These are phyloP conservation scores for Chaetomium cochliodes DNA, from an alignment of 495 filamentous ascomycete species.

Conservation along the genomic window DNA sequence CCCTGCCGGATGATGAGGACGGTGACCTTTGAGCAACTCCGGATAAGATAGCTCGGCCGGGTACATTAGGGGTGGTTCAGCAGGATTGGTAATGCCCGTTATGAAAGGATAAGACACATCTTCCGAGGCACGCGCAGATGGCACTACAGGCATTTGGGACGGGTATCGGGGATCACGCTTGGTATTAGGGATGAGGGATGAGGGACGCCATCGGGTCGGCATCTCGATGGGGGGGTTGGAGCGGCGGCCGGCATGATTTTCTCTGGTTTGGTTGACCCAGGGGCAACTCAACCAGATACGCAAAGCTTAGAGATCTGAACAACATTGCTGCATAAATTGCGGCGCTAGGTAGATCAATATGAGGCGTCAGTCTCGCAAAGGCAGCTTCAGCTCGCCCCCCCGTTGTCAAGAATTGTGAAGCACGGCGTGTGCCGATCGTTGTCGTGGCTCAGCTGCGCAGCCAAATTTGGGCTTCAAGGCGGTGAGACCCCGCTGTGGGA, in stretches of 20 bases:
- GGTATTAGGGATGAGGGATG: slow-evolving; percentile 7
- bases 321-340: slow-evolving; percentile 28
- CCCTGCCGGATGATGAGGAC: slow-evolving; percentile 95
- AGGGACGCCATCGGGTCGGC: slow-evolving; percentile 20
- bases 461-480: slow-evolving; percentile 17
- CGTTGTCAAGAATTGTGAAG: too few species aligned
- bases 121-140: slow-evolving; percentile 26
- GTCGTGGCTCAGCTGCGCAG: neutral
- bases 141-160: slow-evolving; percentile 28
- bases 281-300: slow-evolving; percentile 24
- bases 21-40: slow-evolving; percentile 51
- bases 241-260: slow-evolving; percentile 27
- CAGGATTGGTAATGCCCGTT: slow-evolving; percentile 36
- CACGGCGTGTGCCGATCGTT: neutral
- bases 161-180: slow-evolving; percentile 20
- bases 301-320: slow-evolving; percentile 35
- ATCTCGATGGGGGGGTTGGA: slow-evolving; percentile 6
- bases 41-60: slow-evolving; percentile 16
- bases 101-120: slow-evolving; percentile 33
- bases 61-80: slow-evolving; percentile 20
- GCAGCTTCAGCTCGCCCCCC: neutral
- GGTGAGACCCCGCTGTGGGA: slow-evolving; percentile 23
- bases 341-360: slow-evolving; percentile 31
- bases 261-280: slow-evolving; percentile 21
- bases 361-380: slow-evolving; percentile 24